Base-by-base conservation (phyloP, 306 rosid species). In the Sphenostylis stenocarpa region DNA sequence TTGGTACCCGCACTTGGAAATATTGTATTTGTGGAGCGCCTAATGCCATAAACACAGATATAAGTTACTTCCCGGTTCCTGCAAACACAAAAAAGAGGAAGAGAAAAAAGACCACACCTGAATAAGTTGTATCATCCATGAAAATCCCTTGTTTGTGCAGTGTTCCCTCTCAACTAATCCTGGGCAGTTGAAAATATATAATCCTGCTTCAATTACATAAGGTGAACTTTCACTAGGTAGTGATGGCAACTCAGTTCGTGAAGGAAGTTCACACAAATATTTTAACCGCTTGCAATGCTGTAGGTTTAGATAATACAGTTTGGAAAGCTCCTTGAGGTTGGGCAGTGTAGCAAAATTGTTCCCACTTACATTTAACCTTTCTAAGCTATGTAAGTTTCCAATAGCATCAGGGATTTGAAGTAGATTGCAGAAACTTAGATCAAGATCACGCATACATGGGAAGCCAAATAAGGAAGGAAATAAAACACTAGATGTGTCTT, bases 1-100 rank as follows among this genome's bases (percentile, higher is more conserved):
- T 17, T 1, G 1, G 5, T 4, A 0, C 0, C 1, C 3, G 1
- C 14, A 0, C 3, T 11, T 4, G 2, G 0, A 1, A 45, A 0
- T 1, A n/a, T n/a, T 19, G 57, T 51, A 19, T 19, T 2, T 13
- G 26, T 17, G 12, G 57, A 4, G 0, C 1, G 16, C 61, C 61
- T 53, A 4, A 16, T 21, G n/a, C 61, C 31, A 51, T 7, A 19
- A 5, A 19, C 28, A 52, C 14, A 20, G 4, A 1, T 20, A 7
- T 19, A 8, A 7, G 26, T 52, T 52, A 20, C 5, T 52, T 9
- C 12, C 9, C 9, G 5, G 9, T 52, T 3, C 21, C 12, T 13
- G 28, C 33, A 36, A 11, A 17, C 6, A 49, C 2, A 6, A 6
- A n/a, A 0, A 5, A 1, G 23, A 48, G 55, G 9, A 48, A n/a